phyloP scores from a whole-genome alignment of 1,284 basidiomycete species.

The Sutorius eximius region DNA sequence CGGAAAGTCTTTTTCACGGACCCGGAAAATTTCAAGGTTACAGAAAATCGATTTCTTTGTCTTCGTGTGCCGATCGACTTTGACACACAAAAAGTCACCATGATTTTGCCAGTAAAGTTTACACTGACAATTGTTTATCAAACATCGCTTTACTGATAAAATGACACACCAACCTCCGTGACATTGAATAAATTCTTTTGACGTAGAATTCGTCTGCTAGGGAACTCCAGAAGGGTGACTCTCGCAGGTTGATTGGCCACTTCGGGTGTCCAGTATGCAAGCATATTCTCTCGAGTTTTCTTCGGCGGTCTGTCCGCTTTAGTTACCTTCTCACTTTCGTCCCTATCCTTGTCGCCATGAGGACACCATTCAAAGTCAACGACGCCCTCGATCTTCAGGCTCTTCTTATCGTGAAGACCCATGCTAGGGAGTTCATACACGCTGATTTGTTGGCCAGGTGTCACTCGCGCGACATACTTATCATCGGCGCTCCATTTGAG shows the following conservation, averaged over 20 bases:
- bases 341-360: conserved; percentile 84
- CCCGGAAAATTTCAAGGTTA: conserved; percentile 97
- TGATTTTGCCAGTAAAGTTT: conserved; percentile 99
- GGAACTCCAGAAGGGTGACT: conserved; percentile 90
- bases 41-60: conserved; percentile 99
- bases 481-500: conserved; percentile 99
- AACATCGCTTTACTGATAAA: not conserved
- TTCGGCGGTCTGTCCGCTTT: conserved; percentile 52
- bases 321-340: conserved; percentile 64
- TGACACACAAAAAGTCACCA: conserved; percentile 98
- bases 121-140: conserved; percentile 57
- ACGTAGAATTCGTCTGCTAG: conserved; percentile 80
- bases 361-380: conserved; percentile 99
- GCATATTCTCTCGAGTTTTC: conserved; percentile 86
- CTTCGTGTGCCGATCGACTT: conserved; percentile 99
- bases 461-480: conserved; percentile 85
- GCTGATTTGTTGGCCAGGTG: conserved; percentile 90
- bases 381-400: conserved; percentile 96
- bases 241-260: conserved; percentile 95
- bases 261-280: conserved; percentile 98
- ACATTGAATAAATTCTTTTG: conserved; percentile 99
- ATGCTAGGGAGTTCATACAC: conserved; percentile 95
- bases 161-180: conserved; percentile 70
- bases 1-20: conserved; percentile 97
- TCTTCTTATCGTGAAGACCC: conserved; percentile 96